Conservation (phyloP, 257 asterid species). For the Penstemon davidsonii region DNA sequence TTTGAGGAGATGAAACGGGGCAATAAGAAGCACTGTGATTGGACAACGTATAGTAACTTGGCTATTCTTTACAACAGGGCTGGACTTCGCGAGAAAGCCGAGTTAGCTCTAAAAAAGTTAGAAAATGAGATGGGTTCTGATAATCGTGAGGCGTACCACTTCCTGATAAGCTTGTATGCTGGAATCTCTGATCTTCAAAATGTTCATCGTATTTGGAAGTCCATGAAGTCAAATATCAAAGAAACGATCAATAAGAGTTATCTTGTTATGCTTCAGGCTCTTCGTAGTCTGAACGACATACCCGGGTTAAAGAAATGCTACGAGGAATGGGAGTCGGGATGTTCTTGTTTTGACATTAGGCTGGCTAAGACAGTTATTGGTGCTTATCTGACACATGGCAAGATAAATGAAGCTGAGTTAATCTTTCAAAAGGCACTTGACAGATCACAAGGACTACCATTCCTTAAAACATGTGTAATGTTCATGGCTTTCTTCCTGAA, state of each 20-base stretch:
- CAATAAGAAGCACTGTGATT: constrained; percentile 47
- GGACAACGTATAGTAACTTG: constrained; percentile 75
- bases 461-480: constrained; percentile 49
- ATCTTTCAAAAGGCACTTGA: constrained; percentile 36
- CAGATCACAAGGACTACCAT: constrained; percentile 49
- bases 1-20: constrained; percentile 66
- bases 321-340: constrained; percentile 64
- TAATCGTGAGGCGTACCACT: constrained; percentile 60
- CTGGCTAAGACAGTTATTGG: constrained; percentile 47
- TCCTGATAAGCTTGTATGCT: constrained; percentile 63
- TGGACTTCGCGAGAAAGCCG: constrained; percentile 62
- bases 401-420: constrained; percentile 56
- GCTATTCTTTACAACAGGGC: constrained; percentile 52
- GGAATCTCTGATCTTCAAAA: constrained; percentile 49
- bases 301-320: constrained; percentile 59
- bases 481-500: constrained; percentile 47
- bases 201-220: constrained; percentile 65
- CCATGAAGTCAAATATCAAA: constrained; percentile 45
- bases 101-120: constrained; percentile 51
- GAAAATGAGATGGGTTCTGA: constrained; percentile 55
- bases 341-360: constrained; percentile 51
- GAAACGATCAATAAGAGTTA: constrained; percentile 56
- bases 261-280: constrained; percentile 64
- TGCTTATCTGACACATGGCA: constrained; percentile 45
- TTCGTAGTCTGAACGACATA: constrained; percentile 49